Conservation (phyloP, 345 rosid genomes). For the Eucalyptus lansdowneana region DNA sequence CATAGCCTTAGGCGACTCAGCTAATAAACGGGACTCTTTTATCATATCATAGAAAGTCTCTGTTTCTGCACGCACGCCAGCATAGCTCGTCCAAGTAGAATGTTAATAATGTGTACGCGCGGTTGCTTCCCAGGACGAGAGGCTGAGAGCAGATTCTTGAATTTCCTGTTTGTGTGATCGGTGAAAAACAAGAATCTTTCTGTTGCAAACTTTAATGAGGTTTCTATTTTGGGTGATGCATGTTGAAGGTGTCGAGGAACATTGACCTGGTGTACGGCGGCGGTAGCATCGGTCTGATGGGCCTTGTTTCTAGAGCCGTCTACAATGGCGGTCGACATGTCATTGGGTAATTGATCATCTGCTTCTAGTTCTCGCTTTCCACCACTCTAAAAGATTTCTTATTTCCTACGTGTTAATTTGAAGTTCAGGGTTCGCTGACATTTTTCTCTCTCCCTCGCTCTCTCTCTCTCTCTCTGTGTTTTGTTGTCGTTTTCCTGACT, state of each 20-base stretch:
- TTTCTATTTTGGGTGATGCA: neutral
- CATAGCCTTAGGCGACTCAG: neutral
- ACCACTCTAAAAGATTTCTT: neutral
- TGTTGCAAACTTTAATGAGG: neutral
- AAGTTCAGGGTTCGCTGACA: neutral
- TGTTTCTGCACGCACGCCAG: neutral
- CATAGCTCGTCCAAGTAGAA: neutral
- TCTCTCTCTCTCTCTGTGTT: neutral
- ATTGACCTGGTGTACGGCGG: conserved; percentile 43
- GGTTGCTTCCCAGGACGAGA: neutral
- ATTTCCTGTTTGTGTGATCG: neutral
- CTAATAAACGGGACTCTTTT: neutral
- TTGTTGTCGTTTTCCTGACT: neutral
- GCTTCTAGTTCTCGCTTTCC: neutral
- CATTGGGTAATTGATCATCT: conserved; percentile 7
- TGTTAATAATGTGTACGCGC: neutral
- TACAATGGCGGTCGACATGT: conserved; percentile 36
- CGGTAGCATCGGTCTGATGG: conserved; percentile 39
- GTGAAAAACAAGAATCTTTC: neutral
- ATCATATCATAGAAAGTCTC: neutral
- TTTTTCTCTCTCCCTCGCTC: neutral
- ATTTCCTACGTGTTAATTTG: neutral
- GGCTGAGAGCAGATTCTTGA: neutral
- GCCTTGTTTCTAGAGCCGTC: conserved; percentile 27
- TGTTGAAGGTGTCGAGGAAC: conserved; percentile 19